Percentiles rank a stretch among this genome's conserved stretches.
These are phyloP conservation scores for Combretum micranthum DNA, from an alignment of 345 rosid species.

Conservation along the genomic window DNA sequence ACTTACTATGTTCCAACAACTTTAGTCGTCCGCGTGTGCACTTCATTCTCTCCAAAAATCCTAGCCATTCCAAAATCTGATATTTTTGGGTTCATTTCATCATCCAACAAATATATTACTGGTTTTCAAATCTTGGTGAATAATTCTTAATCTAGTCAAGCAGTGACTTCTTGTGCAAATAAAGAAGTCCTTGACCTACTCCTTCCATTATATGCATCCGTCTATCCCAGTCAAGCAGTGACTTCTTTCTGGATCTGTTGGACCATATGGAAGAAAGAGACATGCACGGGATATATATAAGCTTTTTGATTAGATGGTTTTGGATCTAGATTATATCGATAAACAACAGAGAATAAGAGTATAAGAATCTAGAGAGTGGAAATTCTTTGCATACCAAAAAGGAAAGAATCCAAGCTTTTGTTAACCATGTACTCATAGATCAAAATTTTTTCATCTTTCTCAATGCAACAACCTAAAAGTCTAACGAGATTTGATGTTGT, in stretches of 20 bases:
- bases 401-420: slow-evolving; percentile 20
- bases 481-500: slow-evolving; percentile 24
- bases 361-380: too few relatives aligned
- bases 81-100: slow-evolving; percentile 9
- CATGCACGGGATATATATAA: too few relatives aligned
- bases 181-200: slow-evolving; percentile 5
- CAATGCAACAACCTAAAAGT: slow-evolving; percentile 20
- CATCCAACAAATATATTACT: slow-evolving; percentile 8
- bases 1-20: slow-evolving; percentile 9
- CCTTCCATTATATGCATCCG: slow-evolving; percentile 8
- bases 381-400: slow-evolving; percentile 15
- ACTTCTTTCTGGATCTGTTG: slow-evolving; percentile 10
- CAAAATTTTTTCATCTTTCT: slow-evolving; percentile 18
- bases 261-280: background rate
- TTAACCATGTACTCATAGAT: slow-evolving; percentile 24
- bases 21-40: background rate
- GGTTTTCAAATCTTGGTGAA: slow-evolving; percentile 7
- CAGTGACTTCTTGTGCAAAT: slow-evolving; percentile 11
- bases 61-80: slow-evolving; percentile 5
- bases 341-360: too few relatives aligned
- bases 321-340: too few relatives aligned
- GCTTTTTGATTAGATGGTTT: too few relatives aligned
- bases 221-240: slow-evolving; percentile 16
- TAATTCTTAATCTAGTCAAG: slow-evolving; percentile 3
- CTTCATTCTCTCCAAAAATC: slow-evolving; percentile 2